phyloP scores from a whole-genome alignment of 208 protist species.

The Trypanosoma cruzi region DNA sequence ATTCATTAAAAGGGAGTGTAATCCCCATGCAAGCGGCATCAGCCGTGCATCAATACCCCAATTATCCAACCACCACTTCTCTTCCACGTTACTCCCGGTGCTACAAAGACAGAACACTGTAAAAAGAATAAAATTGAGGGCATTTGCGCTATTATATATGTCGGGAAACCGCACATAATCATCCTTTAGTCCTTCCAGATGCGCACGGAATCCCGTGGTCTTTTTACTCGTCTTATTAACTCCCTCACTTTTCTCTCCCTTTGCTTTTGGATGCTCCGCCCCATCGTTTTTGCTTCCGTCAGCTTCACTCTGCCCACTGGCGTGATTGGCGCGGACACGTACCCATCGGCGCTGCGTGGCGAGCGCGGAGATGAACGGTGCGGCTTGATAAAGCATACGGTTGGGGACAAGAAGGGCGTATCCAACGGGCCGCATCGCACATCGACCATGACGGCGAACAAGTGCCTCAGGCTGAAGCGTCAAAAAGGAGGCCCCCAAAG shows the following conservation, averaged over 20 bases:
- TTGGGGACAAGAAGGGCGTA: conserved; percentile 4
- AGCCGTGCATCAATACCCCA: conserved; percentile 77
- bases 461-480: conserved; percentile 21
- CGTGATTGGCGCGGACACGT: conserved; percentile 25
- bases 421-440: conserved; percentile 15
- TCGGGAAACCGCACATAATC: conserved; percentile 82
- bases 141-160: conserved; percentile 92
- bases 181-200: conserved; percentile 62
- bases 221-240: conserved; percentile 15
- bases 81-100: conserved; percentile 83
- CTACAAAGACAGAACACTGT: conserved; percentile 90
- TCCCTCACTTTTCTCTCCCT: conserved; percentile 27
- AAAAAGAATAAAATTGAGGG: conserved; percentile 89
- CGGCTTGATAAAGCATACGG: conserved; percentile 13
- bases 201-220: conserved; percentile 47
- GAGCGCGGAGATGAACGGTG: conserved; percentile 12
- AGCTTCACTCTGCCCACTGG: conserved; percentile 7
- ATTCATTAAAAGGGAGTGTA: conserved; percentile 88
- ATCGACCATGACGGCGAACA: conserved; percentile 10
- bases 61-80: conserved; percentile 82
- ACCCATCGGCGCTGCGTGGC: conserved; percentile 27
- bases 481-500: conserved; percentile 9
- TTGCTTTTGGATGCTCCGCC: conserved; percentile 31
- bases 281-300: conserved; percentile 15
- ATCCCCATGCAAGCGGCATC: conserved; percentile 73